phyloP scores from a whole-genome alignment of 768 basidiomycete species.

The Rhodotorula toruloides region DNA sequence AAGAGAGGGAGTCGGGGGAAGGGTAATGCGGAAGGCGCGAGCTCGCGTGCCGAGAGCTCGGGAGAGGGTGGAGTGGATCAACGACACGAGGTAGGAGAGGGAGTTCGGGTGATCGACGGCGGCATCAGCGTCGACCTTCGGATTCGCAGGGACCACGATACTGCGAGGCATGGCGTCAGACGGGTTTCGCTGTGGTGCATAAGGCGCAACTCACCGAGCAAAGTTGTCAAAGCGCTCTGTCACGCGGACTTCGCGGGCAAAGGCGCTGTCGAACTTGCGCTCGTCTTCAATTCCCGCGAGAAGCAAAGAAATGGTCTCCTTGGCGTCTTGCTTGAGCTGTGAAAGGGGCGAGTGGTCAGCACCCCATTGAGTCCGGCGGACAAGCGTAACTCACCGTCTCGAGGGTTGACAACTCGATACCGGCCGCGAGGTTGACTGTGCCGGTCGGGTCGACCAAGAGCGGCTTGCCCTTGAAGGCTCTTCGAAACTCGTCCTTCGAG shows the following conservation, averaged over 20 bases:
- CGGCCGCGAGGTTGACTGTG: conserved; percentile 67
- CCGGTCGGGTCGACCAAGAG: conserved; percentile 76
- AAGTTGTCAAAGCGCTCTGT: conserved; percentile 35
- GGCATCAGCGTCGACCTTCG: conserved; percentile 20
- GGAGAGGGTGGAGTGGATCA: conserved; percentile 47
- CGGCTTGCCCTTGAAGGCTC: conserved; percentile 45
- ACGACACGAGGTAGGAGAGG: conserved; percentile 36
- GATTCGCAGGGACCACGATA: conserved; percentile 15
- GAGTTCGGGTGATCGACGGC: conserved; percentile 32
- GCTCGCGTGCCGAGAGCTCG: conserved; percentile 70
- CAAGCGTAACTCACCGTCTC: conserved; percentile 57
- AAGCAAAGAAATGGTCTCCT: conserved; percentile 31
- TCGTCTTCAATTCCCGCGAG: conserved; percentile 33
- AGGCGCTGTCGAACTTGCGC: conserved; percentile 31
- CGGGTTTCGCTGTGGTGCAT: neutral
- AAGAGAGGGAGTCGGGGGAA: conserved; percentile 1
- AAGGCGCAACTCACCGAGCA: conserved; percentile 8
- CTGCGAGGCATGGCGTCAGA: neutral
- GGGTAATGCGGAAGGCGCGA: conserved; percentile 57
- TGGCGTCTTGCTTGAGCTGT: conserved; percentile 45
- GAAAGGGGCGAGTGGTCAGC: conserved; percentile 53
- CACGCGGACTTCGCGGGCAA: conserved; percentile 18
- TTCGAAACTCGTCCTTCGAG: conserved; percentile 41
- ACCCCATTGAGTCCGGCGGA: neutral
- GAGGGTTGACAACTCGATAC: conserved; percentile 69